A percentile compares a stretch with the other conserved stretches of the same genome.
phyloP scores from a whole-genome alignment of 192 early-diverging fungal genomes.

The Anaeromyces robustus region DNA sequence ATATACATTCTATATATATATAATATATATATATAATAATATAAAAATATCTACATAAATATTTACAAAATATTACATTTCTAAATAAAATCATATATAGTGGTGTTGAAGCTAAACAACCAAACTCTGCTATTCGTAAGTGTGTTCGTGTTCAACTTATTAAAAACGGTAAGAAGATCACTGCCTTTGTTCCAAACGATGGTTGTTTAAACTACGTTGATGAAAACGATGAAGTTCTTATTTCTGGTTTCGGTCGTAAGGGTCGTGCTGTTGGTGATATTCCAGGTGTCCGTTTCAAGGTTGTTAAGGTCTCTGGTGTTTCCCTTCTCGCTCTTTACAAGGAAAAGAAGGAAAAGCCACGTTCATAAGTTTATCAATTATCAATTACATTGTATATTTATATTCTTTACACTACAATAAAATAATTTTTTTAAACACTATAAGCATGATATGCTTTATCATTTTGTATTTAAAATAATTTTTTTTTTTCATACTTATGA shows the following conservation, averaged over 20 bases:
- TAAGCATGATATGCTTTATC: too few relatives aligned
- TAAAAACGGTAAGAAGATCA: conserved; percentile 99
- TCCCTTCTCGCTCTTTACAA: conserved; percentile 97
- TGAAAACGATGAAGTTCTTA: conserved; percentile 99
- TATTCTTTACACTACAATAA: too few relatives aligned
- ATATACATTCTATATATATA: too few relatives aligned
- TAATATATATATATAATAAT: too few relatives aligned
- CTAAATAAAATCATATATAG: too few relatives aligned
- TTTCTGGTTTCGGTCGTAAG: conserved; percentile 99
- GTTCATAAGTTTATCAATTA: neutral
- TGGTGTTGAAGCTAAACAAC: conserved; percentile 99
- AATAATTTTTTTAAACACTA: too few relatives aligned
- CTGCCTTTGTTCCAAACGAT: conserved; percentile 99
- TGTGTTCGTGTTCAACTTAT: conserved; percentile 99
- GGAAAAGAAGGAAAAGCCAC: conserved; percentile 84
- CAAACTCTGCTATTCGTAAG: conserved; percentile 99
- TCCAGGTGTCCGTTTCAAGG: conserved; percentile 99
- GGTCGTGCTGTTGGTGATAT: conserved; percentile 99
- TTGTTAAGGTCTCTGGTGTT: conserved; percentile 99
- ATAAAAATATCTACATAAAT: too few relatives aligned
- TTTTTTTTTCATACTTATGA: too few relatives aligned
- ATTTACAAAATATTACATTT: too few relatives aligned
- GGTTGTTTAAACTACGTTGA: conserved; percentile 99
- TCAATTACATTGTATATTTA: too few relatives aligned
- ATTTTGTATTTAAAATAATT: too few relatives aligned